These are phyloP conservation scores for Diplodia sapinea DNA, from an alignment of 2,329 filamentous ascomycete genomes.

Conservation along the genomic window DNA sequence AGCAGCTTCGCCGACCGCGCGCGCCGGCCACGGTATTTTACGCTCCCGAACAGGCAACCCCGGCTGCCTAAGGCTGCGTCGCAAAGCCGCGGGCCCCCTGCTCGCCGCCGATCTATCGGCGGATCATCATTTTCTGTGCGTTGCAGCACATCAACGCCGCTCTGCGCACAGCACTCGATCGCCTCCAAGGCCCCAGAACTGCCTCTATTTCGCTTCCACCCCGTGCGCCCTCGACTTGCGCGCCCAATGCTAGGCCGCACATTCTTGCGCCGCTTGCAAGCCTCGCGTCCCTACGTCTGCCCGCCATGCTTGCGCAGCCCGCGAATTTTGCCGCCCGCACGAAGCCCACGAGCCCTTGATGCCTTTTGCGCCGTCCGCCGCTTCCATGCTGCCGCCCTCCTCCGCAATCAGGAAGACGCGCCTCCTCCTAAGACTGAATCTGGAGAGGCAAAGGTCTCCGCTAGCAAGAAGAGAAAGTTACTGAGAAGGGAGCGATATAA, in stretches of 20 bases:
- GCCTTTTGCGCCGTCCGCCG: constrained; percentile 4
- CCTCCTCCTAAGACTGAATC: background rate
- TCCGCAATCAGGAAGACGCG: background rate
- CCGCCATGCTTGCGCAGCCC: constrained; percentile 25
- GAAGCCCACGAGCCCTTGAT: background rate
- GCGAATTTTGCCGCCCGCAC: background rate
- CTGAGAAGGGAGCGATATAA: background rate
- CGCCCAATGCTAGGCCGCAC: constrained; percentile 29
- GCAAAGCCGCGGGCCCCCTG: constrained; percentile 1
- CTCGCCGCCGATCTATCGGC: constrained; percentile 13
- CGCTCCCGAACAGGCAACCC: background rate
- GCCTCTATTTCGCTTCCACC: constrained; percentile 3
- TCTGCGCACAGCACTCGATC: constrained; percentile 16
- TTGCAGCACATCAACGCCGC: constrained; percentile 1
- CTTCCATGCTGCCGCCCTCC: constrained; percentile 5
- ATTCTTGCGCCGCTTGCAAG: constrained; percentile 13
- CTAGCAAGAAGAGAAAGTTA: background rate
- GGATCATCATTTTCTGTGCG: constrained; percentile 26
- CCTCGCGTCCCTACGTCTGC: constrained; percentile 20
- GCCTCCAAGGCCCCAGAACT: background rate
- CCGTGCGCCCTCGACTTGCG: background rate
- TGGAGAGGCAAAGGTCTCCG: background rate
- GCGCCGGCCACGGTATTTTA: constrained; percentile 5
- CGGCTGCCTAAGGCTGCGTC: constrained; percentile 14
- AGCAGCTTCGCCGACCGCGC: background rate